Percentiles rank a stretch among this genome's conserved stretches.
phyloP scores from a whole-genome alignment of 1,139 yeast genomes.

The Kodamaea anthophila region DNA sequence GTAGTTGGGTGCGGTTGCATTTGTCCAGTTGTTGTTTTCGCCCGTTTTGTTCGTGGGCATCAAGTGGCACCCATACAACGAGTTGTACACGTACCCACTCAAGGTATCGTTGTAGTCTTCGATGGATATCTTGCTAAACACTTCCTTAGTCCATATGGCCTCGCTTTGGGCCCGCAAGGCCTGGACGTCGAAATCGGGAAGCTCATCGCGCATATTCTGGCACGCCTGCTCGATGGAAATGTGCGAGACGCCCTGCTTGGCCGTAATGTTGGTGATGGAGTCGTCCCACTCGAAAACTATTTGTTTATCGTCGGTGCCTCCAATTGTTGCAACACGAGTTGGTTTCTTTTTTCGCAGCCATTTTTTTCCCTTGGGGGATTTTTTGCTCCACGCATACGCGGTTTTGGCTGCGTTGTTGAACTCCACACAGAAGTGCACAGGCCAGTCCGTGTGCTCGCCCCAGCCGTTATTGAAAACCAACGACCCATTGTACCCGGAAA shows the following conservation, averaged over 20 bases:
- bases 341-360: constrained; percentile 2
- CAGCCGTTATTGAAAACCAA: constrained; percentile 26
- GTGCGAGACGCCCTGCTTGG: constrained; percentile 31
- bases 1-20: constrained; percentile 22
- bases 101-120: constrained; percentile 17
- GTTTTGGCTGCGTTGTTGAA: constrained; percentile 15
- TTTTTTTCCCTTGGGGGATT: constrained; percentile 1
- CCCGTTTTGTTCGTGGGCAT: constrained; percentile 34
- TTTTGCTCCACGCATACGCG: constrained; percentile 11
- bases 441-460: constrained; percentile 26
- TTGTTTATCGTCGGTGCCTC: constrained; percentile 12
- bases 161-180: constrained; percentile 16
- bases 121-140: constrained; percentile 19
- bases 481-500: constrained; percentile 19
- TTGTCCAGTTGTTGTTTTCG: constrained; percentile 21
- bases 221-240: constrained; percentile 26
- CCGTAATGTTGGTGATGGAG: constrained; percentile 8
- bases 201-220: constrained; percentile 19
- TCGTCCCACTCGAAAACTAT: constrained; percentile 16
- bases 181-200: constrained; percentile 16
- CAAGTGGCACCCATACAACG: constrained; percentile 29
- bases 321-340: not conserved
- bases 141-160: constrained; percentile 22
- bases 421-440: constrained; percentile 24
- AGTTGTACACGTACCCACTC: constrained; percentile 20